Conservation (phyloP, 192 early-diverging fungal genomes). For the Backusella morwellensis region DNA sequence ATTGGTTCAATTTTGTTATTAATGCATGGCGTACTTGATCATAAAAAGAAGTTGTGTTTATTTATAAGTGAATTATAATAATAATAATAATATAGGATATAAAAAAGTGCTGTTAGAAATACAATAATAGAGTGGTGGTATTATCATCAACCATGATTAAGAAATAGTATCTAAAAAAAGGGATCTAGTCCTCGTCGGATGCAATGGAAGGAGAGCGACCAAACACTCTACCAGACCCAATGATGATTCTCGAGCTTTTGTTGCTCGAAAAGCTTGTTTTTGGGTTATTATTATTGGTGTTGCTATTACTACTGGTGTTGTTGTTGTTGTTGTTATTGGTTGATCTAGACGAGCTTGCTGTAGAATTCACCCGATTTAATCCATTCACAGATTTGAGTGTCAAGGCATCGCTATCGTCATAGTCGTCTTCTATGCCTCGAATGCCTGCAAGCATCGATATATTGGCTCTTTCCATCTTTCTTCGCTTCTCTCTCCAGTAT, state of each 20-base stretch:
- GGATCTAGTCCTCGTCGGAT: not conserved
- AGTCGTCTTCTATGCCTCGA: not conserved
- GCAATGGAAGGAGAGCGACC: slow-evolving; percentile 25
- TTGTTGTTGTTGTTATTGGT: not conserved
- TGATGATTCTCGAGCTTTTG: slow-evolving; percentile 7
- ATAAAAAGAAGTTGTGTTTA: not conserved
- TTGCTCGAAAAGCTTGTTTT: not conserved
- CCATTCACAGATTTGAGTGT: slow-evolving; percentile 20
- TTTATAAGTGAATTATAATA: not conserved
- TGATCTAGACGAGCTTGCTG: not conserved
- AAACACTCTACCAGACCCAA: slow-evolving; percentile 35
- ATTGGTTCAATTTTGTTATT: not conserved
- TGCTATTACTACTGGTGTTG: not conserved
- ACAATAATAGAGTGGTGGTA: not conserved
- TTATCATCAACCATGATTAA: not conserved
- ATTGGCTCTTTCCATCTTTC: slow-evolving; percentile 34
- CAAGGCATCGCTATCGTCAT: slow-evolving; percentile 12
- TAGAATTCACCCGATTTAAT: not conserved
- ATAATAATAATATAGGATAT: not conserved
- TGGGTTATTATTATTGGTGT: not conserved
- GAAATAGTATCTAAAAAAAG: not conserved
- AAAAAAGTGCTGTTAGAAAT: not conserved
- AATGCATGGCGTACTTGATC: not conserved
- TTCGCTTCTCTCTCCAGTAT: slow-evolving; percentile 34
- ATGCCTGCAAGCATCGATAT: slow-evolving; percentile 27